Evolutionary conservation across 176 grass and related monocot genomes (phyloP), one percentile per base, ranked within the genome.

Genomic region (Ampelocalamus luodianensis): DNA sequence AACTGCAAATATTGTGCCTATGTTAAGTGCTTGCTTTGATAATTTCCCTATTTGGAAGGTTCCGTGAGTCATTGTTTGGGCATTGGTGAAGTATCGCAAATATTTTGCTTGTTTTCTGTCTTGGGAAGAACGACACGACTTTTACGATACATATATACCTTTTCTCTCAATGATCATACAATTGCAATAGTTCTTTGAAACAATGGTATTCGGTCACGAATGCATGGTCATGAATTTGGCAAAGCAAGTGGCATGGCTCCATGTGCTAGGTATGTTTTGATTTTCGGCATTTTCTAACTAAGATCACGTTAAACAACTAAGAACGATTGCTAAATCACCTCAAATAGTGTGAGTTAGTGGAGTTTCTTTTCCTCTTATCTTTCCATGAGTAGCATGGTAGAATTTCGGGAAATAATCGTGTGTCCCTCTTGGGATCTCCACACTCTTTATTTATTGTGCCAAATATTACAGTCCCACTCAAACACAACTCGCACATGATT

Each of bases 161-260:
- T 88, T 83, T 71, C 80, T 59, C 56, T 69, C 50, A 69, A 85
- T 77, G 96, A 93, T 27, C 96, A 99, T 67, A 99, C 93, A 43
- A 93, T 93, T 73, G 86, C 96, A 83, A 99, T 99, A 90, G 96
- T 93, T 89, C 91, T 91, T 81, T 93, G 96, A 81, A 99, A 99
- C 66, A 99, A 99, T 64, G 96, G 93, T 17, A 87, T 99, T 67
- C 93, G 89, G 0, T 93, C 96, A 46, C 89, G 90, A 86, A 93
- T 99, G 88, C 96, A 99, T 85, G 96, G 96, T 32, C 55, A 89
- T 29, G 91, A 99, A 81, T 96, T 96, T 92, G 96, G 96, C 32
- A 99, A 88, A 84, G 93, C 96, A 83, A 99, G 96, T 86, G 96
- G 96, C 55, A 99, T 99, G 96, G 96, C 96, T 75, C 96, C 96